These are phyloP conservation scores for Kwoniella shandongensis DNA, from an alignment of 768 basidiomycete species.

Conservation along the genomic window DNA sequence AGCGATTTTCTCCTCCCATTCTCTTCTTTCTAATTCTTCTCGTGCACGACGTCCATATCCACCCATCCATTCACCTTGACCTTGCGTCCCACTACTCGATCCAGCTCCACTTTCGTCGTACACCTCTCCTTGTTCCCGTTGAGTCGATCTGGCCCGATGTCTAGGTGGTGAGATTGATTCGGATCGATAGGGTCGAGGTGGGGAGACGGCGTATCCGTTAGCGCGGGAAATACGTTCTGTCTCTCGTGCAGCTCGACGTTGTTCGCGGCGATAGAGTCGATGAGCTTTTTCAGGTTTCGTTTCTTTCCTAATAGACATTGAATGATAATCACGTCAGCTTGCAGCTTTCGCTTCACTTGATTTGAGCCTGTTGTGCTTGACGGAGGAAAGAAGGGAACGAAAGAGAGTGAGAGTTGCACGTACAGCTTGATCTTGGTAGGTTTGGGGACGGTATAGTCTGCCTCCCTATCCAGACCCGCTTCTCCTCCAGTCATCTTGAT, in stretches of 20 bases:
- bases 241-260: constrained; percentile 28
- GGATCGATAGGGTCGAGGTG: constrained; percentile 30
- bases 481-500: too few relatives aligned
- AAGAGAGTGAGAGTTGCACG: too few relatives aligned
- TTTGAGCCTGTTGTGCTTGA: too few relatives aligned
- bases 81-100: constrained; percentile 52
- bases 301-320: constrained; percentile 34
- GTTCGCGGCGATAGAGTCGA: constrained; percentile 38
- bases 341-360: too few relatives aligned
- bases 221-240: constrained; percentile 39
- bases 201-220: constrained; percentile 45
- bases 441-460: too few relatives aligned
- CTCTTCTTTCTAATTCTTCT: constrained; percentile 17
- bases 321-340: too few relatives aligned
- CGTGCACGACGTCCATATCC: constrained; percentile 8
- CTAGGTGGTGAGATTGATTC: constrained; percentile 46
- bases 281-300: constrained; percentile 39
- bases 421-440: too few relatives aligned
- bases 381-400: too few relatives aligned
- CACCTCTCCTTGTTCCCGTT: constrained; percentile 13
- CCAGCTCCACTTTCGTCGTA: constrained; percentile 6
- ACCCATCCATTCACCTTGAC: constrained; percentile 58
- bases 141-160: constrained; percentile 11
- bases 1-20: constrained; percentile 25
- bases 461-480: too few relatives aligned